phyloP scores from a whole-genome alignment of 768 basidiomycete species.

The Artomyces pyxidatus region DNA sequence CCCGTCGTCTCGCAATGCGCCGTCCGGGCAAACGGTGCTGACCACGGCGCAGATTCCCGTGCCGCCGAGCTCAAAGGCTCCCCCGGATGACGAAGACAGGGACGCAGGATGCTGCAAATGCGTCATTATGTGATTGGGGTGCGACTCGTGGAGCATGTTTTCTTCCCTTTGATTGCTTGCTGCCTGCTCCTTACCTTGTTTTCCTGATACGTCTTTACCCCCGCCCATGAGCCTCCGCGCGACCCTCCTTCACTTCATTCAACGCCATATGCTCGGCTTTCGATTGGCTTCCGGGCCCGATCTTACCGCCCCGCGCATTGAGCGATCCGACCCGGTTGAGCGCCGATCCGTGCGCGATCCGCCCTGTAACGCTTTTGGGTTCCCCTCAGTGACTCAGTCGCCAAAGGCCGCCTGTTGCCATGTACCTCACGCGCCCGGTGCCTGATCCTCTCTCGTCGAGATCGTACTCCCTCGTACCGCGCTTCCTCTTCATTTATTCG shows the following conservation, averaged over 20 bases:
- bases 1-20: background rate
- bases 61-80: background rate
- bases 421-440: background rate
- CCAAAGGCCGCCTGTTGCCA: background rate
- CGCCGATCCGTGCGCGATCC: too few species aligned
- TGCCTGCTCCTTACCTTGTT: background rate
- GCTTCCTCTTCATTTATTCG: background rate
- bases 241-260: background rate
- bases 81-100: slow-evolving; percentile 36
- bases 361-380: too few species aligned
- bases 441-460: background rate
- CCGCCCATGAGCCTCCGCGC: too few species aligned
- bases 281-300: too few species aligned
- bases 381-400: too few species aligned
- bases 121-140: slow-evolving; percentile 63
- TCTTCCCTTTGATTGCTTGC: slow-evolving; percentile 1
- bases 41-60: background rate
- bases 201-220: background rate
- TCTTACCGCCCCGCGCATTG: too few species aligned
- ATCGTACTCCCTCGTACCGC: background rate
- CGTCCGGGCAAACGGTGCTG: background rate
- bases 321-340: too few species aligned
- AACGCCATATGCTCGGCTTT: background rate
- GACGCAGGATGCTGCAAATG: slow-evolving; percentile 73
- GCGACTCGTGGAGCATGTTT: background rate